Evolutionary conservation across 2,329 filamentous ascomycete species (phyloP).

Genomic region (Claviceps sp.): DNA sequence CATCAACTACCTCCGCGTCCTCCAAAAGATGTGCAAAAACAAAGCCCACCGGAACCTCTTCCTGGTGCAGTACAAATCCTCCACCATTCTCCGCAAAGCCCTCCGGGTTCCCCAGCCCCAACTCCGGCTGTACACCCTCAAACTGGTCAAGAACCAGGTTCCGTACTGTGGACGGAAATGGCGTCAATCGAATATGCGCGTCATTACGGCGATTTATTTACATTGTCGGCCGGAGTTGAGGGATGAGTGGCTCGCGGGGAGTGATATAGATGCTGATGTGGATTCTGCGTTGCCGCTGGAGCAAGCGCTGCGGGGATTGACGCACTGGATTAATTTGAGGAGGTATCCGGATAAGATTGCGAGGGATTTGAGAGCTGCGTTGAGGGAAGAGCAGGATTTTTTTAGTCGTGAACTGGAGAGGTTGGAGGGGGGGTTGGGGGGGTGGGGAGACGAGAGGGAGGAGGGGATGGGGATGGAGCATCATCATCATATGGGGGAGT

Average conservation of each 20-base stretch:
- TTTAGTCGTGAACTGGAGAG: conserved; percentile 67
- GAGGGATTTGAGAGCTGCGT: conserved; percentile 38
- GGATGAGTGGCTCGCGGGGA: conserved; percentile 88
- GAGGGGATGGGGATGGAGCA: conserved; percentile 22
- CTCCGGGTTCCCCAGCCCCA: conserved; percentile 81
- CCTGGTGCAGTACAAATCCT: conserved; percentile 90
- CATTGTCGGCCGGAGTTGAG: conserved; percentile 85
- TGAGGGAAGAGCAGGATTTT: conserved; percentile 66
- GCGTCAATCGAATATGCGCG: conserved; percentile 96
- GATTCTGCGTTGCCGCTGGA: conserved; percentile 87
- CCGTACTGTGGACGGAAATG: conserved; percentile 97
- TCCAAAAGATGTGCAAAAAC: conserved; percentile 94
- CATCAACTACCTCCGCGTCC: conserved; percentile 88
- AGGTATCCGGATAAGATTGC: conserved; percentile 70
- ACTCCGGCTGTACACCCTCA: conserved; percentile 85
- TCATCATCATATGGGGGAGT: conserved; percentile 13
- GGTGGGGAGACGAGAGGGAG: conserved; percentile 26
- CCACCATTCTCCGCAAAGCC: conserved; percentile 79
- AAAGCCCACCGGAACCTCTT: conserved; percentile 92
- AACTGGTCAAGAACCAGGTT: conserved; percentile 97
- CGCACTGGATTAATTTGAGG: conserved; percentile 87
- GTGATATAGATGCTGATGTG: conserved; percentile 84
- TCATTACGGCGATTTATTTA: conserved; percentile 93
- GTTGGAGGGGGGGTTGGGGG: conserved; percentile 37
- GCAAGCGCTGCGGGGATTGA: conserved; percentile 76